Percentiles rank a stretch among this genome's conserved stretches.
phyloP scores from a whole-genome alignment of 2,329 filamentous ascomycete genomes.

The Hymenotorrendiella dingleyae region DNA sequence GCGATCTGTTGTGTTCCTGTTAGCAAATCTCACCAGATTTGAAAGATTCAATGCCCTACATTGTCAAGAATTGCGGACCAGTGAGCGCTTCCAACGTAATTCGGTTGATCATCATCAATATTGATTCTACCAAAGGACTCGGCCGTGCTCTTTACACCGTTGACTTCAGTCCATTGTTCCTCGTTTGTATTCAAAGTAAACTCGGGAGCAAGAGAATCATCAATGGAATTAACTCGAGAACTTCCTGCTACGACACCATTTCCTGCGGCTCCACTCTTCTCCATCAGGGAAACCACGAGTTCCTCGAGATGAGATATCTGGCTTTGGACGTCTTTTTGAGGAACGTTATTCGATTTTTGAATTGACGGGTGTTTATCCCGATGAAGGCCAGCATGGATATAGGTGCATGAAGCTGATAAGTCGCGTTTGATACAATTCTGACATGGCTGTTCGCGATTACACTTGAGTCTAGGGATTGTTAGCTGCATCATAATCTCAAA shows the following conservation, averaged over 20 bases:
- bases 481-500: background rate
- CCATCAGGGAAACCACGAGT: conserved; percentile 49
- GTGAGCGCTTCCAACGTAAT: conserved; percentile 51
- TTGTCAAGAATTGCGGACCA: conserved; percentile 54
- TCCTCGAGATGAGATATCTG: conserved; percentile 49
- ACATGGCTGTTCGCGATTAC: conserved; percentile 47
- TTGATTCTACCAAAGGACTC: conserved; percentile 20
- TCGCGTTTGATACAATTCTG: conserved; percentile 47
- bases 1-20: conserved; percentile 40
- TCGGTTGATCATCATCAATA: conserved; percentile 33
- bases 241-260: background rate
- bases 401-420: conserved; percentile 41
- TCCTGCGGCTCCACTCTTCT: conserved; percentile 8
- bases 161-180: conserved; percentile 5
- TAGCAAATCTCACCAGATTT: background rate
- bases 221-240: conserved; percentile 2
- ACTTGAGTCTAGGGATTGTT: conserved; percentile 35
- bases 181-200: background rate
- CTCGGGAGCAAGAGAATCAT: background rate
- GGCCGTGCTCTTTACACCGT: conserved; percentile 7
- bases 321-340: conserved; percentile 43
- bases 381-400: conserved; percentile 39
- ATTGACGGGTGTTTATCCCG: conserved; percentile 10
- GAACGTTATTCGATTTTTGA: conserved; percentile 7
- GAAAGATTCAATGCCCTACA: conserved; percentile 36